Conservation (phyloP, 352 stramenopile genomes). For the Globisporangium solare region DNA sequence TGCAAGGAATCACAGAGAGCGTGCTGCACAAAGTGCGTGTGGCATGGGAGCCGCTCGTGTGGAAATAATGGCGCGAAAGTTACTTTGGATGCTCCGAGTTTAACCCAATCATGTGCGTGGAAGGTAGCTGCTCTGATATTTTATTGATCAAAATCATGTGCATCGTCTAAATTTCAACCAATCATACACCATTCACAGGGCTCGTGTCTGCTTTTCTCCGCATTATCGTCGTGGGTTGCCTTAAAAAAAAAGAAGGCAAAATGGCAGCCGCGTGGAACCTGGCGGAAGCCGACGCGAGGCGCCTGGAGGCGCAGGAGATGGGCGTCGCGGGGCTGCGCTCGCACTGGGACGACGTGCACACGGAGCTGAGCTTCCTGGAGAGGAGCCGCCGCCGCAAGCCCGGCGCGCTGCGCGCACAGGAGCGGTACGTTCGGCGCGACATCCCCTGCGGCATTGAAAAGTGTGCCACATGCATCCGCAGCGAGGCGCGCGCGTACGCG, state of each 20-base stretch:
- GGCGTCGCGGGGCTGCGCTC: slow-evolving; percentile 7
- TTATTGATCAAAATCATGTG: slow-evolving; percentile 31
- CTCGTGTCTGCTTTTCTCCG: background rate
- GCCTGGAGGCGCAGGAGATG: slow-evolving; percentile 16
- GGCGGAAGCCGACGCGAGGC: slow-evolving; percentile 19
- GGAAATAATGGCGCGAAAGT: no score
- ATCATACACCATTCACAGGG: slow-evolving; percentile 1
- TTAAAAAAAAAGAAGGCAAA: background rate
- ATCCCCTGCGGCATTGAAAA: slow-evolving; percentile 58
- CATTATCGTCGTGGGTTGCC: background rate
- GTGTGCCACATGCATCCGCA: slow-evolving; percentile 36
- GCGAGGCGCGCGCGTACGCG: slow-evolving; percentile 7
- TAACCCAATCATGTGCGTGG: slow-evolving; percentile 7
- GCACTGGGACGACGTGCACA: slow-evolving; percentile 50
- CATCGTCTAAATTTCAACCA: slow-evolving; percentile 17
- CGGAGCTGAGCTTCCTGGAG: slow-evolving; percentile 66
- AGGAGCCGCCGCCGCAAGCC: slow-evolving; percentile 70
- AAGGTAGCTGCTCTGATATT: no score
- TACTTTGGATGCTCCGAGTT: no score
- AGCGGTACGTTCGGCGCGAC: slow-evolving; percentile 70
- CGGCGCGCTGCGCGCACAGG: slow-evolving; percentile 57
- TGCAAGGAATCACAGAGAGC: slow-evolving; percentile 43
- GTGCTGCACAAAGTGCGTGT: slow-evolving; percentile 32
- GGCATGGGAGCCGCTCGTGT: slow-evolving; percentile 6
- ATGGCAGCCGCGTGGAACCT: slow-evolving; percentile 26